These are phyloP conservation scores for Tuber brumale DNA, from an alignment of 495 filamentous ascomycete species.

Conservation along the genomic window DNA sequence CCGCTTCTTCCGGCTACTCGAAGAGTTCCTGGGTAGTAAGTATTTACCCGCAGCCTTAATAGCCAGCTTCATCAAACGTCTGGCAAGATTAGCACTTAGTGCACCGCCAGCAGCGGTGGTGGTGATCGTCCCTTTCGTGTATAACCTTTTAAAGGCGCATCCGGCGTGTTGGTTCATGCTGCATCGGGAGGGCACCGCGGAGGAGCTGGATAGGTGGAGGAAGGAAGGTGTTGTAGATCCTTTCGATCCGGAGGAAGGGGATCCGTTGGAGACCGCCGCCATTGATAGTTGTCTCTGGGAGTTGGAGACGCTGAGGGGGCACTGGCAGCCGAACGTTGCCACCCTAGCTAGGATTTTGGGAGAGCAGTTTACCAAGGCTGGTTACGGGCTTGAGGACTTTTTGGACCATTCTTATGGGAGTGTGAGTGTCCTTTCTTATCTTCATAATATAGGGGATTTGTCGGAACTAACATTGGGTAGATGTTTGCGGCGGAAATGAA, in stretches of 20 bases:
- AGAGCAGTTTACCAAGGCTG: slow-evolving; percentile 94
- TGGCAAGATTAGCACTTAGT: slow-evolving; percentile 71
- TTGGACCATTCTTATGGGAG: slow-evolving; percentile 87
- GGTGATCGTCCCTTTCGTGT: slow-evolving; percentile 80
- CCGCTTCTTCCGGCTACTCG: slow-evolving; percentile 83
- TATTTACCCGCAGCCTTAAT: slow-evolving; percentile 87
- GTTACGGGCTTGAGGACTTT: slow-evolving; percentile 91
- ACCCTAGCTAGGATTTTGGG: slow-evolving; percentile 88
- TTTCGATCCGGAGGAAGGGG: slow-evolving; percentile 64
- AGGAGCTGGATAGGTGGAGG: slow-evolving; percentile 53
- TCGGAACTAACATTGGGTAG: slow-evolving; percentile 40
- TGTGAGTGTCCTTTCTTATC: slow-evolving; percentile 52
- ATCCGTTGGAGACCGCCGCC: slow-evolving; percentile 78
- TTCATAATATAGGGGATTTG: not conserved
- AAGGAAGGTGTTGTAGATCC: slow-evolving; percentile 68
- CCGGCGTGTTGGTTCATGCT: slow-evolving; percentile 92
- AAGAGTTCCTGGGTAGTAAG: slow-evolving; percentile 84
- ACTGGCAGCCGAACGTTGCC: slow-evolving; percentile 96
- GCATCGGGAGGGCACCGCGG: slow-evolving; percentile 63
- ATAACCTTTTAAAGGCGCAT: slow-evolving; percentile 88
- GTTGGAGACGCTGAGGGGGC: slow-evolving; percentile 75
- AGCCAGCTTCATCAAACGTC: slow-evolving; percentile 90
- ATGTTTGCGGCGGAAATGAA: slow-evolving; percentile 75
- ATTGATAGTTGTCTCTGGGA: slow-evolving; percentile 96
- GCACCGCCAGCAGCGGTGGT: slow-evolving; percentile 86